phyloP scores from a whole-genome alignment of 768 basidiomycete genomes.

The Ramaria rubella region DNA sequence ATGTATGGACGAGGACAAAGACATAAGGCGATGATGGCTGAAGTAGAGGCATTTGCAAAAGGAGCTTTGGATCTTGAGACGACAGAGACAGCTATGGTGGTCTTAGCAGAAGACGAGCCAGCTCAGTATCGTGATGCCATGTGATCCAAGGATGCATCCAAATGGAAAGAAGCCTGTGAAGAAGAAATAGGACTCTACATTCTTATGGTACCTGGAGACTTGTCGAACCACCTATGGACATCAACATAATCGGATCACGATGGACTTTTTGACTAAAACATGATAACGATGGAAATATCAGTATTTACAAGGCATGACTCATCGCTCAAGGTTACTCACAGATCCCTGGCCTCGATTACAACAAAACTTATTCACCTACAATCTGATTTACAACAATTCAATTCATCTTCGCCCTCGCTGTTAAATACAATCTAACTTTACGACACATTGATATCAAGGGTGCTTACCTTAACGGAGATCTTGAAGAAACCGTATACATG shows the following conservation, averaged over 20 bases:
- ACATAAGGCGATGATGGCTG: too few relatives aligned
- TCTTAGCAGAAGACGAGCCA: not conserved
- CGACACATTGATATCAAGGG: not conserved
- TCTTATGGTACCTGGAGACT: not conserved
- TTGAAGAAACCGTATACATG: conserved; percentile 24
- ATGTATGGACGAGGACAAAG: too few relatives aligned
- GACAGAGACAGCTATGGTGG: too few relatives aligned
- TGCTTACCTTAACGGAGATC: conserved; percentile 21
- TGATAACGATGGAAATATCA: not conserved
- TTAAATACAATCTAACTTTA: conserved; percentile 1
- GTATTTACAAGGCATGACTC: conserved; percentile 13
- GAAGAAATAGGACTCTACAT: not conserved
- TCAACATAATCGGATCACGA: not conserved
- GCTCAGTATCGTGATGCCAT: not conserved
- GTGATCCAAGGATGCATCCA: not conserved
- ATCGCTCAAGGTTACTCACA: conserved; percentile 23
- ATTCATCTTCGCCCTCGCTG: conserved; percentile 14
- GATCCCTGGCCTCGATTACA: conserved; percentile 11
- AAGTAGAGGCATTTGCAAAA: too few relatives aligned
- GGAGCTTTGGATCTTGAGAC: too few relatives aligned
- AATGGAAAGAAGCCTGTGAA: not conserved
- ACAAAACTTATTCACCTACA: conserved; percentile 18
- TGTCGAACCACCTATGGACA: not conserved
- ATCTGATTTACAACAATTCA: conserved; percentile 11
- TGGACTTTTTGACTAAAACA: not conserved